These are phyloP conservation scores for Thalassiosira hispida DNA, from an alignment of 352 stramenopile species.

Conservation along the genomic window DNA sequence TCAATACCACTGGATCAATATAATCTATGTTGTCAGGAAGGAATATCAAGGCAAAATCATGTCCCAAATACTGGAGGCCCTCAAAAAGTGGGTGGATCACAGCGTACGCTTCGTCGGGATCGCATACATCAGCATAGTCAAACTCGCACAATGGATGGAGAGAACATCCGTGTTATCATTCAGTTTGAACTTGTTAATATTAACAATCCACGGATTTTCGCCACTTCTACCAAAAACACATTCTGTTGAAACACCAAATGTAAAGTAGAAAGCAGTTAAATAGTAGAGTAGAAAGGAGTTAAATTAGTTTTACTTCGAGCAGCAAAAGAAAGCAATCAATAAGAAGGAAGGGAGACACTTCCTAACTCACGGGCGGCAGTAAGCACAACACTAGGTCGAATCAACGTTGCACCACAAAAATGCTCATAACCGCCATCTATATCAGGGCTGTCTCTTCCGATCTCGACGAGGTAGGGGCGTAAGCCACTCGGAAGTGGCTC, in stretches of 20 bases:
- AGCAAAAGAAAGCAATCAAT: neutral
- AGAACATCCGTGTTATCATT: slow-evolving; percentile 2
- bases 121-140: slow-evolving; percentile 4
- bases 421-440: neutral
- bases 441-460: neutral
- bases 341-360: neutral
- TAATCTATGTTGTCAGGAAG: neutral
- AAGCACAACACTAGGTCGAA: neutral
- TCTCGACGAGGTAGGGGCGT: neutral
- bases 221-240: neutral
- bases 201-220: neutral
- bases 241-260: too few species aligned
- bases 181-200: slow-evolving; percentile 1
- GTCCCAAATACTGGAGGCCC: neutral
- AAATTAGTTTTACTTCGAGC: too few species aligned
- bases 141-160: neutral
- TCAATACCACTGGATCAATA: slow-evolving; percentile 15
- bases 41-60: slow-evolving; percentile 19
- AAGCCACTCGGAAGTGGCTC: neutral
- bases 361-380: slow-evolving; percentile 13
- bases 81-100: neutral
- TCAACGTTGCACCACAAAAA: slow-evolving; percentile 8
- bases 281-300: too few species aligned
- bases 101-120: neutral
- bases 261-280: too few species aligned